phyloP scores from a whole-genome alignment of 345 rosid species.

The Turritis glabra region DNA sequence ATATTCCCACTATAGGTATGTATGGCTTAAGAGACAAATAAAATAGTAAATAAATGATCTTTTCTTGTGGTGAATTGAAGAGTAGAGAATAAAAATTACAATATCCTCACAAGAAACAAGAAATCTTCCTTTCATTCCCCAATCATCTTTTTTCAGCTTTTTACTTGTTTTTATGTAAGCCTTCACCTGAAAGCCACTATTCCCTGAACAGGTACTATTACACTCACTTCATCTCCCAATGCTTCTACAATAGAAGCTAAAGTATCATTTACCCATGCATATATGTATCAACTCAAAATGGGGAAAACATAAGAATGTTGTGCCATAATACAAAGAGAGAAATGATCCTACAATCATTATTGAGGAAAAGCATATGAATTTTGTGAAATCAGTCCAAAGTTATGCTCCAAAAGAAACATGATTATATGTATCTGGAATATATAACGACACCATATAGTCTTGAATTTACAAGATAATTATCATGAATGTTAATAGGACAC shows the following conservation, averaged over 20 bases:
- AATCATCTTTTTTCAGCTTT: conserved; percentile 45
- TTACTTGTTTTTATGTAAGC: conserved; percentile 39
- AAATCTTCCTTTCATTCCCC: conserved; percentile 47
- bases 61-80: conserved; percentile 11
- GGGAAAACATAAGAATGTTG: not conserved
- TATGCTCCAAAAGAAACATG: not conserved
- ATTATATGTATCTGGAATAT: not conserved
- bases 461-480: conserved; percentile 15
- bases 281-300: conserved; percentile 14
- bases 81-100: conserved; percentile 17
- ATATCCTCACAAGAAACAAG: conserved; percentile 39
- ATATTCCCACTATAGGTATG: conserved; percentile 39
- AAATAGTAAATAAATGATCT: not conserved
- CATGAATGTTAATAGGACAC: not conserved
- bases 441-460: not conserved
- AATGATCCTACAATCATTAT: conserved; percentile 33
- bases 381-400: conserved; percentile 6
- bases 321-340: conserved; percentile 27
- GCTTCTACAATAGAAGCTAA: conserved; percentile 35
- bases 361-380: conserved; percentile 10
- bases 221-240: conserved; percentile 36
- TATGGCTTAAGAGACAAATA: conserved; percentile 31
- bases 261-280: conserved; percentile 31
- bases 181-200: conserved; percentile 42
- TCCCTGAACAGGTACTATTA: conserved; percentile 30